Percentiles rank a stretch among this genome's conserved stretches.
phyloP scores from a whole-genome alignment of 2,329 filamentous ascomycete genomes.

The Raffaelea arxii region DNA sequence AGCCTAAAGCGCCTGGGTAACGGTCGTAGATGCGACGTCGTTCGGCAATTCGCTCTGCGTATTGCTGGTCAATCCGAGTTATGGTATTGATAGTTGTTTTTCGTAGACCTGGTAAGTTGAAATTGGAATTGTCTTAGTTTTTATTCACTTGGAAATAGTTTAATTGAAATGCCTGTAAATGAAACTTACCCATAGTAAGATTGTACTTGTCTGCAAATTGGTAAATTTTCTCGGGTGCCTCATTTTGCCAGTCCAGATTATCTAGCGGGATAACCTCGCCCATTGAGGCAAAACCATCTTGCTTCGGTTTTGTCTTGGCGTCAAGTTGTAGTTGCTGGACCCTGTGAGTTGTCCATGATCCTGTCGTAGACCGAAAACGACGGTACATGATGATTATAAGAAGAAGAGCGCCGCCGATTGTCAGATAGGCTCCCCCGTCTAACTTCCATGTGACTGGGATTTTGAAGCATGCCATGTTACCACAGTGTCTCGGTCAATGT shows the following conservation, averaged over 20 bases:
- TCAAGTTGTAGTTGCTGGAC: too few species aligned
- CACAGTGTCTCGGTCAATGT: too few species aligned
- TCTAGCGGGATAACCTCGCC: conserved; percentile 6
- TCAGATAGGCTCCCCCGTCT: too few species aligned
- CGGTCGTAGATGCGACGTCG: conserved; percentile 7
- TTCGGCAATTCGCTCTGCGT: conserved; percentile 8
- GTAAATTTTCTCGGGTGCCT: conserved; percentile 7
- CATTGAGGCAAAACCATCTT: conserved; percentile 6
- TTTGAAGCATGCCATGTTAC: too few species aligned
- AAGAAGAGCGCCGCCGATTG: too few species aligned
- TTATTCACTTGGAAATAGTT: neutral
- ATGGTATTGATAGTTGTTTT: conserved; percentile 10
- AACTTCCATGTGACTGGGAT: too few species aligned
- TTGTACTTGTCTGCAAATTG: conserved; percentile 11
- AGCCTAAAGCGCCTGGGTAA: conserved; percentile 8
- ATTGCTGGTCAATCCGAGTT: conserved; percentile 10
- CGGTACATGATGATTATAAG: too few species aligned
- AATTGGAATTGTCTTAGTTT: too few species aligned
- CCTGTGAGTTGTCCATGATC: too few species aligned
- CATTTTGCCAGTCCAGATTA: conserved; percentile 4
- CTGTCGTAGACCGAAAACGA: too few species aligned
- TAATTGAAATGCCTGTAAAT: neutral
- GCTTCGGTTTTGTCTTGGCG: too few species aligned
- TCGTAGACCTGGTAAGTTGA: conserved; percentile 5
- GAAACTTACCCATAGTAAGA: conserved; percentile 10